Evolutionary conservation across 371 early-diverging fungal genomes (phyloP).

Genomic region (Coemansia sp.): DNA sequence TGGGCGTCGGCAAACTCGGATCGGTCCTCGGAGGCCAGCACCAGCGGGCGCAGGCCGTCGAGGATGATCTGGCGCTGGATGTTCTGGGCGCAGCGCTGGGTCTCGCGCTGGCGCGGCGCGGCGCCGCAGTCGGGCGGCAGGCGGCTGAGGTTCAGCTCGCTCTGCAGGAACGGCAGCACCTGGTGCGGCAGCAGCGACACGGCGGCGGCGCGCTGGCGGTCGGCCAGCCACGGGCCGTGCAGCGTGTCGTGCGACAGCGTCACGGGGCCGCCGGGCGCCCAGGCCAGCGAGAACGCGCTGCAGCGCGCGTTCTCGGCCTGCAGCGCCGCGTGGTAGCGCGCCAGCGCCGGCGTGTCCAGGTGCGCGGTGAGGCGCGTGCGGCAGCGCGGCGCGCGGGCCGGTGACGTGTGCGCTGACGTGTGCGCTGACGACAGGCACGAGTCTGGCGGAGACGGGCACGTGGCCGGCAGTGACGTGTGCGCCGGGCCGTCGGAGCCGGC

Average conservation of each 20-base stretch:
- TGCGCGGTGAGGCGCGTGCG: conserved; percentile 9
- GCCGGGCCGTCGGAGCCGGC: background rate
- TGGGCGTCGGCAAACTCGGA: conserved; percentile 28
- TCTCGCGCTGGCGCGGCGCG: conserved; percentile 13
- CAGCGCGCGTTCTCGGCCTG: conserved; percentile 21
- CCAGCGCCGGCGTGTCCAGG: conserved; percentile 22
- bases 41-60: conserved; percentile 23
- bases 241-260: conserved; percentile 14
- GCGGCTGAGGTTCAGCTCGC: conserved; percentile 39
- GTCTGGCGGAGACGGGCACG: conserved; percentile 34
- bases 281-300: conserved; percentile 24
- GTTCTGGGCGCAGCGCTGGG: conserved; percentile 29
- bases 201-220: conserved; percentile 7
- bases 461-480: background rate
- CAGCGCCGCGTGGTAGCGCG: conserved; percentile 23
- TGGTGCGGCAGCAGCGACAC: conserved; percentile 13
- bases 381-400: background rate
- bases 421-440: conserved; percentile 8
- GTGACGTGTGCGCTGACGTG: conserved; percentile 9
- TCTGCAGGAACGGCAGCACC: conserved; percentile 36
- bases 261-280: conserved; percentile 10
- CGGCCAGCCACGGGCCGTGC: conserved; percentile 43
- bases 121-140: conserved; percentile 17
- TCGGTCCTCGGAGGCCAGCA: conserved; percentile 30
- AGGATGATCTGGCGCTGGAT: conserved; percentile 39